Base-by-base conservation (phyloP, 2,329 filamentous ascomycete species). In the Chrysoporthe cubensis region DNA sequence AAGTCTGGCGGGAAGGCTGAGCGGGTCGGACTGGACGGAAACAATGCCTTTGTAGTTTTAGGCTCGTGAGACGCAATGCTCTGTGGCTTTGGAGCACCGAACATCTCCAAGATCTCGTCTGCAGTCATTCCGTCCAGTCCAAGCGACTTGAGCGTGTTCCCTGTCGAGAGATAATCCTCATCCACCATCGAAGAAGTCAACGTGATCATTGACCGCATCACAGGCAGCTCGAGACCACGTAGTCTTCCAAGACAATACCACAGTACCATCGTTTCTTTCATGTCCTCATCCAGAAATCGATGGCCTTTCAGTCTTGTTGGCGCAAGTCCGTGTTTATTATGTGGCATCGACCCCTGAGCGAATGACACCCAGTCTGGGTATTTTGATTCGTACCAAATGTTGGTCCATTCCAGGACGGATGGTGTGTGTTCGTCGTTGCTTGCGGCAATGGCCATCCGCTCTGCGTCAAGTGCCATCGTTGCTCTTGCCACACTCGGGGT, bases 331-430 rank as follows among this genome's bases (percentile, higher is more conserved):
- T 65, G 63, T 44, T 60, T 65, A 56, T 65, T 65, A 32, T 65
- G 63, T 6, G 63, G 63, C 56, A 42, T 40, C 0, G 63, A 65
- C 13, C 26, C 50, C 34, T 43, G 56, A 3, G 63, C 63, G 42
- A 65, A 65, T 6, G 63, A 60, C 43, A 65, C 63, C 63, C 63
- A 65, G 43, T 65, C 56, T 18, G 63, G 63, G 14, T 65, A 65
- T 16, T 50, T 21, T n/a, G 63, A 48, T 5, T 65, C 34, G 63
- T 65, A 65, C 63, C 63, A 65, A 13, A 60, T 60, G 34, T 65
- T 65, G 32, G 63, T 65, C 63, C 63, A 65, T n/a, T 58, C 63
- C n/a, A 65, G 43, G 8, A 65, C 63, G 5, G 63, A 50, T 8
- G 63, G 63, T 6, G 56, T 48, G 11, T 65, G 56, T 21, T 60